These are phyloP conservation scores for Tephrocybe rancida DNA, from an alignment of 768 basidiomycete species.

Conservation along the genomic window DNA sequence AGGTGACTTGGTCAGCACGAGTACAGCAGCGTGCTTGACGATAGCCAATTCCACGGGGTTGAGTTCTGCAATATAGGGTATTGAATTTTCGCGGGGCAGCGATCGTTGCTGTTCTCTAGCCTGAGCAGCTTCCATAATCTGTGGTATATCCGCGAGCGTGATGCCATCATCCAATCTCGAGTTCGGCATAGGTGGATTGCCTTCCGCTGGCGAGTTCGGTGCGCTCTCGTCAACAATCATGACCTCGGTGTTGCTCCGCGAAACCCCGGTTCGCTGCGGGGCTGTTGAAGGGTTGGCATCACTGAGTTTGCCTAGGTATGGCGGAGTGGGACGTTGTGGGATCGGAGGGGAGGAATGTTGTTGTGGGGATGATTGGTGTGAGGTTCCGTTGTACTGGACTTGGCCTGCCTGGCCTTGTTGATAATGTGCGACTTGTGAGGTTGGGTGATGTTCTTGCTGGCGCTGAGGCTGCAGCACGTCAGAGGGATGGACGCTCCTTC, in stretches of 20 bases:
- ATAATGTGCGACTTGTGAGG: constrained; percentile 27
- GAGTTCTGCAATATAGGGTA: constrained; percentile 84
- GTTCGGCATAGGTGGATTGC: constrained; percentile 31
- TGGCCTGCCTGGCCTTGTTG: constrained; percentile 39
- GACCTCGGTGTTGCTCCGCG: constrained; percentile 82
- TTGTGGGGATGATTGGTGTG: constrained; percentile 26
- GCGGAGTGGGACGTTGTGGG: constrained; percentile 33
- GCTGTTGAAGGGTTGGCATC: constrained; percentile 33
- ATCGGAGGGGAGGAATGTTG: constrained; percentile 28
- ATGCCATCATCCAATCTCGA: constrained; percentile 72
- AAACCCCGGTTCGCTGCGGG: constrained; percentile 68
- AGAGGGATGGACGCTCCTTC: constrained; percentile 78
- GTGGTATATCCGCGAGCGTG: constrained; percentile 93
- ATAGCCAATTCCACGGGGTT: constrained; percentile 85
- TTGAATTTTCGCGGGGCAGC: constrained; percentile 73
- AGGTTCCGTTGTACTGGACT: constrained; percentile 35
- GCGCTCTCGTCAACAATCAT: constrained; percentile 86
- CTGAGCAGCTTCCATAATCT: constrained; percentile 90
- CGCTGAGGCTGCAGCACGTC: constrained; percentile 55
- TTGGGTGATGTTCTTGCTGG: constrained; percentile 41
- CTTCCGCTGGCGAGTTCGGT: constrained; percentile 69
- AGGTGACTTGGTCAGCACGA: constrained; percentile 76
- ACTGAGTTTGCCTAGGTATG: constrained; percentile 44
- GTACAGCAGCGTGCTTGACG: constrained; percentile 88
- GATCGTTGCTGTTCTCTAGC: constrained; percentile 88